Base-by-base conservation (phyloP, 2,329 filamentous ascomycete species). In the Magnaporthiopsis rhizophila region DNA sequence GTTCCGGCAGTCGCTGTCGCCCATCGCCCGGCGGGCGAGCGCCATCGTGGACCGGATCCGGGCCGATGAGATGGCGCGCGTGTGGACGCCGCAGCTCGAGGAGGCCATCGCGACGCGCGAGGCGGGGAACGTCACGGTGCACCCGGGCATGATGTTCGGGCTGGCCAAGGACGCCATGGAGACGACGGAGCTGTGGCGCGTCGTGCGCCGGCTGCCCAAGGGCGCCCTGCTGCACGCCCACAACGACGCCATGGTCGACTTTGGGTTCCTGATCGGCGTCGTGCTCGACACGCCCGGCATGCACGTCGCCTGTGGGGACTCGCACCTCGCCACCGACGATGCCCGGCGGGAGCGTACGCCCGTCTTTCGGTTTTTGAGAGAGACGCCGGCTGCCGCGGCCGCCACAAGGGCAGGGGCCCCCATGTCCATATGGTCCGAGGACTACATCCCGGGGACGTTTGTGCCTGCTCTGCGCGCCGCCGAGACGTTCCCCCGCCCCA, bases 111-210 rank as follows among this genome's bases (percentile, higher is more conserved):
- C 88, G 3, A 83, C 84, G 67, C 78, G 85, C 64, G 79, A 76
- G n/a, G 74, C 78, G 32, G 74, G 78, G 32, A 21, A 86, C 69
- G 83, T 86, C 66, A 85, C 86, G 69, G 79, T 94, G 62, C 91
- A 90, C 72, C 92, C 92, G 0, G 93, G 93, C 13, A 96, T 97
- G 89, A 95, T 96, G 90, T 97, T 97, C 76, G 88, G 85, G 50
- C 82, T 94, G 50, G 92, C 92, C 69, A 94, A 92, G 75, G 84
- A 87, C n/a, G 86, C 86, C 53, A 96, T 97, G 86, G 91, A 96
- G 76, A 81, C 82, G 69, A 96, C 91, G 18, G 87, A 87, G 71
- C 81, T 97, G 30, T 98, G 92, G 92, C 83, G 86, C 68, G 95
- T 97, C 69, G 84, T 97, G 21, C 85, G 88, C 65, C 84, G 80